These are phyloP conservation scores for Coemansia sp. DNA, from an alignment of 192 early-diverging fungal genomes.

Conservation along the genomic window DNA sequence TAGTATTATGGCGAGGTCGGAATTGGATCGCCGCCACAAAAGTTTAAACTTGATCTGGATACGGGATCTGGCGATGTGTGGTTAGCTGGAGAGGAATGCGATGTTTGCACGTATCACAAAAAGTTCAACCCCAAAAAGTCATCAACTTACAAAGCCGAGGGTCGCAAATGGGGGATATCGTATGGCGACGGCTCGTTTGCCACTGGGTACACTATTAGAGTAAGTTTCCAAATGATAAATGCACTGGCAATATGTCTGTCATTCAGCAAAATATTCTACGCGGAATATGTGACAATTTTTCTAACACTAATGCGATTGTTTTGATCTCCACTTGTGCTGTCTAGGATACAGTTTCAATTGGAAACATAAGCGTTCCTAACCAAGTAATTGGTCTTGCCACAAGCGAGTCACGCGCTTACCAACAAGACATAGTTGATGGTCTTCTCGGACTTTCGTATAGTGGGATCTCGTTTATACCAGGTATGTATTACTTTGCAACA, in stretches of 20 bases:
- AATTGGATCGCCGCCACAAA: slow-evolving; percentile 66
- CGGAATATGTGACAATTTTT: background rate
- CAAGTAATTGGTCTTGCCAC: slow-evolving; percentile 64
- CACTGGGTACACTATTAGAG: slow-evolving; percentile 43
- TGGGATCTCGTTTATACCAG: slow-evolving; percentile 54
- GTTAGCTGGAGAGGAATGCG: slow-evolving; percentile 58
- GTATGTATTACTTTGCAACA: slow-evolving; percentile 12
- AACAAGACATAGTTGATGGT: slow-evolving; percentile 63
- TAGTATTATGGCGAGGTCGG: slow-evolving; percentile 69
- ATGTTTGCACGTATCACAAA: slow-evolving; percentile 48
- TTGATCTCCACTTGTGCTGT: background rate
- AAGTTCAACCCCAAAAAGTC: slow-evolving; percentile 57
- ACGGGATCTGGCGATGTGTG: slow-evolving; percentile 73
- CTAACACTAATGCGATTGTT: background rate
- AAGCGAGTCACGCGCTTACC: slow-evolving; percentile 58
- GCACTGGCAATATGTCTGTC: background rate
- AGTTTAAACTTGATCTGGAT: slow-evolving; percentile 70
- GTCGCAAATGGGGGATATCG: slow-evolving; percentile 59
- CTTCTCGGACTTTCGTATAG: slow-evolving; percentile 67
- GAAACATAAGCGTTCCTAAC: slow-evolving; percentile 57
- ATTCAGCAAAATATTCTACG: background rate
- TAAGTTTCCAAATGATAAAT: slow-evolving; percentile 8
- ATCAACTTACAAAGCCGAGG: slow-evolving; percentile 58
- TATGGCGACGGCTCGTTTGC: slow-evolving; percentile 67
- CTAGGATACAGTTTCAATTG: slow-evolving; percentile 60